These are phyloP conservation scores for Aspergillus hancockii DNA, from an alignment of 495 filamentous ascomycete species.

Conservation along the genomic window DNA sequence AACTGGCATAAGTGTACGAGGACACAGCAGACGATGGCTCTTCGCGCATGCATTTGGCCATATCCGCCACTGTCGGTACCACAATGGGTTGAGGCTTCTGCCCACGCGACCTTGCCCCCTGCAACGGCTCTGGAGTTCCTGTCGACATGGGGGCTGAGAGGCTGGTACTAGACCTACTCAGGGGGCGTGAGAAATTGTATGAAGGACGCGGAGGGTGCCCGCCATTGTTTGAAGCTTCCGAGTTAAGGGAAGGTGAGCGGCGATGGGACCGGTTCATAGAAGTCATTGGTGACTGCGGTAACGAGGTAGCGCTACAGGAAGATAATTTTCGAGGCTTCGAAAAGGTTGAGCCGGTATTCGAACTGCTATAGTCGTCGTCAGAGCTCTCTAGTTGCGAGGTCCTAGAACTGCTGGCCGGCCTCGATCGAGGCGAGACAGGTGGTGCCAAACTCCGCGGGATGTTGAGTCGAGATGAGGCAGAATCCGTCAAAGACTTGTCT, in stretches of 20 bases:
- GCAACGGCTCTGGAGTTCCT: conserved; percentile 26
- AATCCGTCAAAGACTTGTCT: conserved; percentile 46
- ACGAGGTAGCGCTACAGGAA: conserved; percentile 61
- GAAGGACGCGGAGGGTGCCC: conserved; percentile 67
- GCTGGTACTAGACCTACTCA: conserved; percentile 72
- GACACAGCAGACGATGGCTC: conserved; percentile 55
- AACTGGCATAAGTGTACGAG: conserved; percentile 83
- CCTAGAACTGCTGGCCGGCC: conserved; percentile 57
- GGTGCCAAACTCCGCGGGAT: conserved; percentile 53
- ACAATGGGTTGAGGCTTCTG: conserved; percentile 44
- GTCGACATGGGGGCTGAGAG: conserved; percentile 46
- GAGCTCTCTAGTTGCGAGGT: conserved; percentile 60
- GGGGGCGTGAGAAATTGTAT: conserved; percentile 90
- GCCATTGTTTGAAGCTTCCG: conserved; percentile 67
- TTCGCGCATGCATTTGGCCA: conserved; percentile 19
- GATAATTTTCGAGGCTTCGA: conserved; percentile 62
- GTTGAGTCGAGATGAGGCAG: conserved; percentile 44
- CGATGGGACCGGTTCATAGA: conserved; percentile 54
- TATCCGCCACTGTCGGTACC: conserved; percentile 31
- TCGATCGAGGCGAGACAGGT: conserved; percentile 57
- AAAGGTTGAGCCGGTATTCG: conserved; percentile 52
- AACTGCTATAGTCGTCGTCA: conserved; percentile 62
- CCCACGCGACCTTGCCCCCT: conserved; percentile 21
- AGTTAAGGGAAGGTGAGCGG: conserved; percentile 80
- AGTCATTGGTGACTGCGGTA: conserved; percentile 65